These are phyloP conservation scores for Saccharomycopsis malanga DNA, from an alignment of 805 yeast genomes.

Conservation along the genomic window DNA sequence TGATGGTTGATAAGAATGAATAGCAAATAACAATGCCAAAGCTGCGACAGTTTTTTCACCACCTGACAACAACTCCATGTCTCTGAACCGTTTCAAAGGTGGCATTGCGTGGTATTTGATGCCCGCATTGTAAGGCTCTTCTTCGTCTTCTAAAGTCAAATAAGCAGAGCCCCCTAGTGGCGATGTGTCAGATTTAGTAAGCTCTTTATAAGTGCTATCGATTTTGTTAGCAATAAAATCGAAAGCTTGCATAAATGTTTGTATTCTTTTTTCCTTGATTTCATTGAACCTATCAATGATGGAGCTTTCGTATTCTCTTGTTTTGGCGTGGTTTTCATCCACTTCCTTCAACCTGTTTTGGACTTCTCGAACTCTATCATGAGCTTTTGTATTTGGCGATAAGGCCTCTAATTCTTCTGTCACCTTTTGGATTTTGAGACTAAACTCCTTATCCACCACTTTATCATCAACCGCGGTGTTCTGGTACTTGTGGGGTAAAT, in stretches of 20 bases:
- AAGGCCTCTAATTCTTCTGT: conserved; percentile 33
- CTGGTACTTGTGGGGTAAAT: conserved; percentile 38
- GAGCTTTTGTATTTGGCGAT: conserved; percentile 79
- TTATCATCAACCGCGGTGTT: conserved; percentile 28
- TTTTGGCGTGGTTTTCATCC: conserved; percentile 56
- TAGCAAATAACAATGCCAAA: conserved; percentile 80
- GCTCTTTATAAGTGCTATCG: conserved; percentile 75
- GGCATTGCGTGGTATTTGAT: conserved; percentile 92
- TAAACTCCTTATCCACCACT: conserved; percentile 31
- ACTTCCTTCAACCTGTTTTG: conserved; percentile 51
- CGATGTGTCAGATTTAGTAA: conserved; percentile 56
- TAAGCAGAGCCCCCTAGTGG: conserved; percentile 93
- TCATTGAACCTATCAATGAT: conserved; percentile 49
- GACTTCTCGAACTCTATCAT: conserved; percentile 66
- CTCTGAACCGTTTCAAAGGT: conserved; percentile 87
- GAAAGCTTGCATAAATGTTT: conserved; percentile 63
- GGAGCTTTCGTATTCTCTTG: conserved; percentile 54
- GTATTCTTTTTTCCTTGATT: conserved; percentile 52
- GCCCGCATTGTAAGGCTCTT: conserved; percentile 81
- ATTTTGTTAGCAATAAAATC: conserved; percentile 67
- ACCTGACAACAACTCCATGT: conserved; percentile 88
- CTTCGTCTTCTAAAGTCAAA: conserved; percentile 78
- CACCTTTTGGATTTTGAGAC: conserved; percentile 32
- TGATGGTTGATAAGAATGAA: conserved; percentile 85
- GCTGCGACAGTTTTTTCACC: conserved; percentile 98